Evolutionary conservation across 129 eudicot genomes (phyloP).

Genomic region (Artemisia tridentata): DNA sequence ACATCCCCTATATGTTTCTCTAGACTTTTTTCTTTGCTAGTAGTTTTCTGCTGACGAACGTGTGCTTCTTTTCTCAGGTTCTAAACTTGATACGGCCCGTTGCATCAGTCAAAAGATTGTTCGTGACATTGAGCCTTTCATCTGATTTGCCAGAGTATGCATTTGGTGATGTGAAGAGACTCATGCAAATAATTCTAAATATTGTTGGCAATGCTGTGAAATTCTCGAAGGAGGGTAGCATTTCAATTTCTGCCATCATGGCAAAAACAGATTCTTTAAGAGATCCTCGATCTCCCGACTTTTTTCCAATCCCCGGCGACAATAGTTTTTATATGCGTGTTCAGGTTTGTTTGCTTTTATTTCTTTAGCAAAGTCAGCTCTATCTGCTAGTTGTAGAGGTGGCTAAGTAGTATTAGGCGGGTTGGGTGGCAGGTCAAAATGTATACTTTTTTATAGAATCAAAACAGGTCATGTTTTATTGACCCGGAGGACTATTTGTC

Average conservation of each 20-base stretch:
- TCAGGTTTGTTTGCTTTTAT: conserved; percentile 50
- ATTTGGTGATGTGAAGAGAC: conserved; percentile 89
- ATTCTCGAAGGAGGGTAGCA: conserved; percentile 80
- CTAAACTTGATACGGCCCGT: conserved; percentile 76
- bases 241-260: conserved; percentile 59
- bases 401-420: too few species aligned
- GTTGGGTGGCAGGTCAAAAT: too few species aligned
- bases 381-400: too few species aligned
- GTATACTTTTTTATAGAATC: too few species aligned
- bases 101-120: conserved; percentile 78
- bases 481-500: too few species aligned
- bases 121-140: conserved; percentile 56
- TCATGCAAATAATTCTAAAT: conserved; percentile 82
- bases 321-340: conserved; percentile 77
- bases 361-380: not conserved
- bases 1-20: not conserved
- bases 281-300: conserved; percentile 75
- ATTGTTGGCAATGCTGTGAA: conserved; percentile 92
- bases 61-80: conserved; percentile 49
- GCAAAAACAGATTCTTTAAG: conserved; percentile 67
- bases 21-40: not conserved
- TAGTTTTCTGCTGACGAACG: conserved; percentile 12
- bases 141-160: conserved; percentile 78
- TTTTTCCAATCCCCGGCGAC: conserved; percentile 56
- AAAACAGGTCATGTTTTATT: too few species aligned